These are phyloP conservation scores for Oryza australiensis DNA, from an alignment of 176 grass and related monocot genomes.

Conservation along the genomic window DNA sequence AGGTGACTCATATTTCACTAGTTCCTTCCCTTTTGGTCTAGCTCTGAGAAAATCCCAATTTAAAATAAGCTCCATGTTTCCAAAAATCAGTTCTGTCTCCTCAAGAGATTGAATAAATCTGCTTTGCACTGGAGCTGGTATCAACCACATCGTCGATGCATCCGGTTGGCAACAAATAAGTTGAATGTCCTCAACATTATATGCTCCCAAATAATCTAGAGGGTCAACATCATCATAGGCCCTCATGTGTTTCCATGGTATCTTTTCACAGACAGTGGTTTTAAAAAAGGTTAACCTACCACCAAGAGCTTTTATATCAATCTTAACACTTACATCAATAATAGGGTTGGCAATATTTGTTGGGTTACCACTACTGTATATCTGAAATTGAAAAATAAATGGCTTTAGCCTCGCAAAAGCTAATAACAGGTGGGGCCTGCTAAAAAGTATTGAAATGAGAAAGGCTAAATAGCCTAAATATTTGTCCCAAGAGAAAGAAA, in stretches of 20 bases:
- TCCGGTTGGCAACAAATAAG: constrained; percentile 95
- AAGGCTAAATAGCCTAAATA: constrained; percentile 1
- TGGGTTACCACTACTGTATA: constrained; percentile 97
- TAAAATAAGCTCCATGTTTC: constrained; percentile 70
- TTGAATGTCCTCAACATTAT: constrained; percentile 95
- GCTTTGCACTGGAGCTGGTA: constrained; percentile 76
- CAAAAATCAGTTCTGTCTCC: constrained; percentile 48
- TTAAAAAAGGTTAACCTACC: constrained; percentile 82
- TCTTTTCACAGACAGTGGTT: constrained; percentile 80
- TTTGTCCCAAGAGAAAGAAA: constrained; percentile 16
- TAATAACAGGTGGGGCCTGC: not conserved
- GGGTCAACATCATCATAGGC: constrained; percentile 61
- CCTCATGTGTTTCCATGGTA: constrained; percentile 67
- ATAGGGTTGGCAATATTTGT: constrained; percentile 99
- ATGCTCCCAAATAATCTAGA: constrained; percentile 70
- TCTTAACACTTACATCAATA: constrained; percentile 88
- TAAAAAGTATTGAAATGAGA: not conserved
- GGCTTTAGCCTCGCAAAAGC: constrained; percentile 16
- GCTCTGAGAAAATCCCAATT: constrained; percentile 91
- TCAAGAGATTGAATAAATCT: constrained; percentile 71
- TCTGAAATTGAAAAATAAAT: constrained; percentile 54
- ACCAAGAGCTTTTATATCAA: constrained; percentile 93
- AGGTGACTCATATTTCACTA: constrained; percentile 76
- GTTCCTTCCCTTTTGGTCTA: constrained; percentile 97
- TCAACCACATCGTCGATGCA: constrained; percentile 85